Evolutionary conservation across 1,284 basidiomycete genomes (phyloP).

Genomic region (Apiotrichum siamense): DNA sequence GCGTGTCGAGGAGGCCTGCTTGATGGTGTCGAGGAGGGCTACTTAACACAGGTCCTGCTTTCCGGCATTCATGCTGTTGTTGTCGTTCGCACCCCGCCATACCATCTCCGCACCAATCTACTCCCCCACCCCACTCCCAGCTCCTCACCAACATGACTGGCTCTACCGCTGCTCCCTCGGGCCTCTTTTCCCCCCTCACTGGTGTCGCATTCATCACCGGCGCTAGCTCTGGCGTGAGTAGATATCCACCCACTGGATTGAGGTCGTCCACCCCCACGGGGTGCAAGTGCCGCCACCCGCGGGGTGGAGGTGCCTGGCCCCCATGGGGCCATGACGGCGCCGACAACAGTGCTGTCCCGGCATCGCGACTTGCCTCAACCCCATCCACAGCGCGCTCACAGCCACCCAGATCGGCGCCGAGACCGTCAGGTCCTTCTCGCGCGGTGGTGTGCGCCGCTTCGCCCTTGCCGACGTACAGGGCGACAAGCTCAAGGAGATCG

Average conservation of each 20-base stretch:
- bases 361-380: too few species aligned
- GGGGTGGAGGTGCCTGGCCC: too few species aligned
- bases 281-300: too few species aligned
- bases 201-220: conserved; percentile 24
- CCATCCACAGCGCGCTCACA: too few species aligned
- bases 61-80: too few species aligned
- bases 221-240: conserved; percentile 21
- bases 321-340: too few species aligned
- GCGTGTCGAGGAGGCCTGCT: too few species aligned
- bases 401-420: conserved; percentile 18
- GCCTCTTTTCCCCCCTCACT: conserved; percentile 1
- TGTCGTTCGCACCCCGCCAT: not conserved
- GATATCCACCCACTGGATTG: too few species aligned
- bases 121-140: not conserved
- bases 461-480: conserved; percentile 2
- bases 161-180: not conserved
- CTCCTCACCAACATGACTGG: not conserved
- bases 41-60: too few species aligned
- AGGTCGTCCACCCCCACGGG: too few species aligned
- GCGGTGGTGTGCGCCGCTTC: conserved; percentile 5
- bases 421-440: conserved; percentile 5
- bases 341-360: too few species aligned
- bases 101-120: not conserved
- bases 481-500: not conserved
- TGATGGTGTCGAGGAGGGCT: too few species aligned